A percentile compares a stretch with the other conserved stretches of the same genome.
phyloP scores from a whole-genome alignment of 768 basidiomycete genomes.

The Suillus alpinus region DNA sequence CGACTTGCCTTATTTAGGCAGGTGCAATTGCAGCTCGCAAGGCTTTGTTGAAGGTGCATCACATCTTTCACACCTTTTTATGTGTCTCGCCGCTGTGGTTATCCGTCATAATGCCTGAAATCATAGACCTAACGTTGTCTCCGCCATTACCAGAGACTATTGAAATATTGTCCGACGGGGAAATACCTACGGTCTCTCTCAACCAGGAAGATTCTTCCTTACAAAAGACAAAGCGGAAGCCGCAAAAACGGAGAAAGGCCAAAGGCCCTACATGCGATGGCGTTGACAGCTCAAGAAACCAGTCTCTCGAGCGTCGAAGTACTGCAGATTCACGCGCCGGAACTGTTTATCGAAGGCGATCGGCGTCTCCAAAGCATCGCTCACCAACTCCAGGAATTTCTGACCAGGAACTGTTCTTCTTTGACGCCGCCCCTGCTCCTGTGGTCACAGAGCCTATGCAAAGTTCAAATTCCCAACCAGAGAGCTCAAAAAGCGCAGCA shows the following conservation, averaged over 20 bases:
- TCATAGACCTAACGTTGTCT: slow-evolving; percentile 33
- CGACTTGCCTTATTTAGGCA: neutral
- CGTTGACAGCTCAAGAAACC: slow-evolving; percentile 17
- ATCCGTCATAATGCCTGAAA: slow-evolving; percentile 24
- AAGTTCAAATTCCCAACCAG: slow-evolving; percentile 7
- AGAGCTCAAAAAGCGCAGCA: slow-evolving; percentile 17
- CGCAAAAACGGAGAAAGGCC: slow-evolving; percentile 24
- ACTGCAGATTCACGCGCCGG: slow-evolving; percentile 3
- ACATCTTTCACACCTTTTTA: neutral
- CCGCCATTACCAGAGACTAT: slow-evolving; percentile 25
- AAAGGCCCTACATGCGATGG: slow-evolving; percentile 15
- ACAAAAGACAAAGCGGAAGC: slow-evolving; percentile 23
- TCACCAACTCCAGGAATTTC: slow-evolving; percentile 15
- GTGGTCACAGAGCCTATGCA: slow-evolving; percentile 21
- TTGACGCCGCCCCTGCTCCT: slow-evolving; percentile 45
- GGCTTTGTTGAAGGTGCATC: neutral
- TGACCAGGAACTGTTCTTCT: slow-evolving; percentile 39
- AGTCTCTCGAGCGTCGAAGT: slow-evolving; percentile 14
- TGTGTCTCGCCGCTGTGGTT: neutral
- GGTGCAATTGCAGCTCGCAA: neutral
- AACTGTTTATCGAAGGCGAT: slow-evolving; percentile 32
- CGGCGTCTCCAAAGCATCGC: slow-evolving; percentile 35
- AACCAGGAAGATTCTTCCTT: slow-evolving; percentile 6
- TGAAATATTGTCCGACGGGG: slow-evolving; percentile 29
- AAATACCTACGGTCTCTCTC: slow-evolving; percentile 2